Percentiles rank a stretch among this genome's conserved stretches.
Evolutionary conservation across 2,329 filamentous ascomycete species (phyloP).

Genomic region (Pleomassaria siparia): DNA sequence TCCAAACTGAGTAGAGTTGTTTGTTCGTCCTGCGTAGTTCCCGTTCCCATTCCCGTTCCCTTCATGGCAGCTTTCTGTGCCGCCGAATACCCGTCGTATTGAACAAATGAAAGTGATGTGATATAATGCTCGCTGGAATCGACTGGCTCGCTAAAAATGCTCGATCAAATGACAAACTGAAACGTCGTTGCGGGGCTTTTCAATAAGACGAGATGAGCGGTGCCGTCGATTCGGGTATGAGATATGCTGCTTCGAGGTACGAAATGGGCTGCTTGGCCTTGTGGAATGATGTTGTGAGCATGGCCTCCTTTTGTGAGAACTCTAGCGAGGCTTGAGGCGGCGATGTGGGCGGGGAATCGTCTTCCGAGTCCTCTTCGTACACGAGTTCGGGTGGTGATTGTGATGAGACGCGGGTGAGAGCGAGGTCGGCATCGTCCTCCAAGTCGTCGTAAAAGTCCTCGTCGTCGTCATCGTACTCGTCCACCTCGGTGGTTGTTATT

Average conservation of each 20-base stretch:
- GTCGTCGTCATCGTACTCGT: constrained; percentile 43
- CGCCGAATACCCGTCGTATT: constrained; percentile 3
- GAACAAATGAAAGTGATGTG: constrained; percentile 16
- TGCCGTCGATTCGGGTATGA: constrained; percentile 44
- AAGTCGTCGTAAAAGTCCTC: constrained; percentile 52
- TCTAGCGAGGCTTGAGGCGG: constrained; percentile 49
- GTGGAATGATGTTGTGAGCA: constrained; percentile 51
- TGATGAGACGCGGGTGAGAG: constrained; percentile 48
- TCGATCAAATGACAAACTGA: constrained; percentile 36
- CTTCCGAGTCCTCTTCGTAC: constrained; percentile 52
- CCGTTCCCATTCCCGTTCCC: too few relatives aligned
- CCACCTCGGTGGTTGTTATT: constrained; percentile 47
- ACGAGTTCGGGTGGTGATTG: constrained; percentile 53
- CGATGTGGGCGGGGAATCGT: constrained; percentile 51
- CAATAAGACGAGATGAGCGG: constrained; percentile 46
- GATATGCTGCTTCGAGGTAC: constrained; percentile 43
- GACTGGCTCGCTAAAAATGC: constrained; percentile 43
- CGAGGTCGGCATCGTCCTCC: constrained; percentile 49
- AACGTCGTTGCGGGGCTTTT: constrained; percentile 32
- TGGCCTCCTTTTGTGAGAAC: constrained; percentile 50
- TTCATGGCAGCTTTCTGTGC: constrained; percentile 6
- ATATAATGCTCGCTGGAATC: constrained; percentile 27
- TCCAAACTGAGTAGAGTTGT: constrained; percentile 27
- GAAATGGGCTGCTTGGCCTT: constrained; percentile 39
- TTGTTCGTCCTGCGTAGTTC: constrained; percentile 2